Conservation (phyloP, 176 grass and related monocot genomes). For the Miscanthus lutarioriparius region DNA sequence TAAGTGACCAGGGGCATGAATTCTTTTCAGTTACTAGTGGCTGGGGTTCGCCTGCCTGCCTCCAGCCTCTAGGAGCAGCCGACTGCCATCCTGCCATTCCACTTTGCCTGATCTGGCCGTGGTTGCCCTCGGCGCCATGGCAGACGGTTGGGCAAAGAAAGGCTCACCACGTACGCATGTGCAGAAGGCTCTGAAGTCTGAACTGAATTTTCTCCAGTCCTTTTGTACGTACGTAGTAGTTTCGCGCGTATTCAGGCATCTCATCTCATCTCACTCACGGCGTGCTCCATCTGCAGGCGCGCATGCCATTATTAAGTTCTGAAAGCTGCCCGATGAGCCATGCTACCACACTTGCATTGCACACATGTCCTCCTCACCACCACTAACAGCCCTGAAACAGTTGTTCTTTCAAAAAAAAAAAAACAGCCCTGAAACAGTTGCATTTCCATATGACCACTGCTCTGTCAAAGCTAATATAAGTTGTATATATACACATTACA, state of each 20-base stretch:
- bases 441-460: not conserved
- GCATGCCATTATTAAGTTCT: slow-evolving; percentile 25
- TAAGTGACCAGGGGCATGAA: too few species aligned
- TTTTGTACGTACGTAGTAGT: too few species aligned
- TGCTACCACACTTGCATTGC: not conserved
- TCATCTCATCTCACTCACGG: not conserved
- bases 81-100: not conserved
- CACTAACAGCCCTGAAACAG: too few species aligned
- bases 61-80: not conserved
- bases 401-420: too few species aligned
- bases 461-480: not conserved
- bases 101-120: too few species aligned
- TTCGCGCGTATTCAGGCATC: too few species aligned
- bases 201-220: not conserved
- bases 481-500: slow-evolving; percentile 20
- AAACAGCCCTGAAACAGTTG: too few species aligned
- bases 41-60: not conserved
- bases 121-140: slow-evolving; percentile 31
- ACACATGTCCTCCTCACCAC: slow-evolving; percentile 3
- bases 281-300: not conserved
- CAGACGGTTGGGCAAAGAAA: slow-evolving; percentile 5
- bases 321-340: not conserved
- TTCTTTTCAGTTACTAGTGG: not conserved
- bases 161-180: too few species aligned
- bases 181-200: not conserved